A percentile compares a stretch with the other conserved stretches of the same genome.
Conservation (phyloP, 495 filamentous ascomycete species). For the Pseudomonodictys pantanalensis region DNA sequence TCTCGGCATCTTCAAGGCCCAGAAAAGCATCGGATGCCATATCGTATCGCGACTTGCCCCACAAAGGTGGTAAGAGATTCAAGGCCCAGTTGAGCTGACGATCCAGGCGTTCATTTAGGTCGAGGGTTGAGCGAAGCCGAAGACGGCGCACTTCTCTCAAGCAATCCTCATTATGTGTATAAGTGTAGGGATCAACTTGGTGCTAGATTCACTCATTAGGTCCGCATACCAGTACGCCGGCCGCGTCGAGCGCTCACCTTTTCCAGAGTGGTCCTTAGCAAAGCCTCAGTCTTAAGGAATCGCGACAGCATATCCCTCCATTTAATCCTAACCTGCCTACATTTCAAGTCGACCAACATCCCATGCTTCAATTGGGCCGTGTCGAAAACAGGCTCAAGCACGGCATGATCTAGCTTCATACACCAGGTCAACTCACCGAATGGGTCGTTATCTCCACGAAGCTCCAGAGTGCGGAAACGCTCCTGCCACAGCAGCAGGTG, state of each 20-base stretch:
- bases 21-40: background rate
- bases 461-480: background rate
- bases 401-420: background rate
- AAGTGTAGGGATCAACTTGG: slow-evolving; percentile 5
- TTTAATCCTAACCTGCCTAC: background rate
- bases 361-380: background rate
- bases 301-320: slow-evolving; percentile 4
- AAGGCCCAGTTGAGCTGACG: slow-evolving; percentile 6
- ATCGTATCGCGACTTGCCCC: background rate
- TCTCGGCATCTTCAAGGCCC: slow-evolving; percentile 1
- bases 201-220: background rate
- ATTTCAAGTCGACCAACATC: background rate
- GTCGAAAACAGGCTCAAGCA: background rate
- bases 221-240: too few relatives aligned
- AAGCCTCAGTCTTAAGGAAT: slow-evolving; percentile 5
- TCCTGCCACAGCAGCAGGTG: background rate
- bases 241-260: background rate
- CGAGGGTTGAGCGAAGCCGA: background rate
- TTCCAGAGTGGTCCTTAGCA: background rate
- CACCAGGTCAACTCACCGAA: slow-evolving; percentile 9
- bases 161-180: slow-evolving; percentile 12
- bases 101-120: background rate
- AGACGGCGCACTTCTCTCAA: slow-evolving; percentile 11
- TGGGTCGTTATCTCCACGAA: background rate
- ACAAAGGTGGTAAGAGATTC: slow-evolving; percentile 1